Evolutionary conservation across 176 grass and related monocot genomes (phyloP).

Genomic region (Tillandsia fasciculata): DNA sequence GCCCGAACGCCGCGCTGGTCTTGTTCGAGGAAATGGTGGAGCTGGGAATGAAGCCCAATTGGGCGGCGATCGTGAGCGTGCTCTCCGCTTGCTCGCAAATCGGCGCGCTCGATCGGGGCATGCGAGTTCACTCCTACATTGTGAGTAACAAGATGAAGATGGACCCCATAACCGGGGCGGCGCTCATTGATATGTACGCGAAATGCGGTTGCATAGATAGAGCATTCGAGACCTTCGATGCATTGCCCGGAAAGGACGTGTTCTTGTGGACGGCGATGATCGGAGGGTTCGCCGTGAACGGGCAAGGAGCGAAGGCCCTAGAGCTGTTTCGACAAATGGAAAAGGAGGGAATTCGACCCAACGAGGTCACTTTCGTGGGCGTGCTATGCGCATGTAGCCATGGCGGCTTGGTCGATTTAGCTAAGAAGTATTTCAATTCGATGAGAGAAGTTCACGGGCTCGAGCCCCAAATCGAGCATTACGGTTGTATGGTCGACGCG

Average conservation of each 20-base stretch:
- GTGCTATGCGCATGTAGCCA: constrained; percentile 19
- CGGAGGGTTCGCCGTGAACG: constrained; percentile 6
- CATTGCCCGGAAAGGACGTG: constrained; percentile 13
- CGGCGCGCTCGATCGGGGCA: constrained; percentile 14
- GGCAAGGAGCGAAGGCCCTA: constrained; percentile 4
- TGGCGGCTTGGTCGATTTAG: constrained; percentile 18
- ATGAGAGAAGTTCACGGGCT: constrained; percentile 8
- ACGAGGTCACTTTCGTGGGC: constrained; percentile 11
- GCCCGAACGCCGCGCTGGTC: background rate
- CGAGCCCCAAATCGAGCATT: constrained; percentile 15
- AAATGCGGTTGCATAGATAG: constrained; percentile 17
- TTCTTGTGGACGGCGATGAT: constrained; percentile 22
- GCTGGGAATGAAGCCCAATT: constrained; percentile 6
- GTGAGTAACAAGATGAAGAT: constrained; percentile 8
- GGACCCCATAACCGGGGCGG: constrained; percentile 6
- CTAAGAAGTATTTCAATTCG: constrained; percentile 1
- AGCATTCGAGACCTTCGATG: constrained; percentile 3
- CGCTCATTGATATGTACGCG: constrained; percentile 22
- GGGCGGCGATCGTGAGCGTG: constrained; percentile 10
- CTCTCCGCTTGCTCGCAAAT: constrained; percentile 19
- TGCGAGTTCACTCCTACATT: constrained; percentile 9
- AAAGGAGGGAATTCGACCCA: background rate
- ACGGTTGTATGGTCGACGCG: constrained; percentile 9
- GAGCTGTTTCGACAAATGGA: constrained; percentile 15
- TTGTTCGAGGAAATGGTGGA: constrained; percentile 12